Base-by-base conservation (phyloP, 257 asterid genomes). In the Petunia secreta region DNA sequence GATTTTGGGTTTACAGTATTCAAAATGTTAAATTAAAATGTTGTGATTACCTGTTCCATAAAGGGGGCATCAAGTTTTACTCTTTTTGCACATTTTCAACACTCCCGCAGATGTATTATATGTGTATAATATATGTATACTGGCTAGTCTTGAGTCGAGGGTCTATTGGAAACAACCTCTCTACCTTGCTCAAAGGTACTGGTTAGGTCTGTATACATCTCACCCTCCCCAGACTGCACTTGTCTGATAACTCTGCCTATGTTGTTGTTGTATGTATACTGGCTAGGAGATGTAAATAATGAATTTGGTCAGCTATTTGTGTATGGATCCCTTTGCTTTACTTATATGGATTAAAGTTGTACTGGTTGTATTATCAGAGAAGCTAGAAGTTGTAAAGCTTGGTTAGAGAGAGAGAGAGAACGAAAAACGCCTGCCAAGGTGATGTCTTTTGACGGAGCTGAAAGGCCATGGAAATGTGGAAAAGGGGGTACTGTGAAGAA, bases 401-500 rank as follows among this genome's bases (percentile, higher is more conserved):
- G 52, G 77, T 46, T 37, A 44, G 59, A 57, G 13, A 75, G 48
- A 67, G 68, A 63, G 79, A 46, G 54, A 11, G 83, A 80, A 62
- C 77, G 81, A 62, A 82, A 80, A 74, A 25, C 25, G 25, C 25
- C 25, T 48, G 75, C 80, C 74, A 79, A 62, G 85, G 90, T 86
- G 88, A 95, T 95, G 99, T 92, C 98, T 89, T 89, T 93, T 85
- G 93, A 90, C 89, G 88, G 88, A 63, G 89, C 82, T 78, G 88
- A 80, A 68, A 91, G 87, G 90, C 97, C 83, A 90, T 95, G 98
- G 97, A 95, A 88, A 89, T 95, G 99, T 81, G 99, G 88, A 75
- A 92, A 86, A 67, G 93, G 90, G 71, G 90, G 93, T 79, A 58
- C 94, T 9, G 90, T 90, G 86, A 91, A 87, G 86, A 91, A 87